phyloP scores from a whole-genome alignment of 257 asterid species.

The Pogostemon cablin region DNA sequence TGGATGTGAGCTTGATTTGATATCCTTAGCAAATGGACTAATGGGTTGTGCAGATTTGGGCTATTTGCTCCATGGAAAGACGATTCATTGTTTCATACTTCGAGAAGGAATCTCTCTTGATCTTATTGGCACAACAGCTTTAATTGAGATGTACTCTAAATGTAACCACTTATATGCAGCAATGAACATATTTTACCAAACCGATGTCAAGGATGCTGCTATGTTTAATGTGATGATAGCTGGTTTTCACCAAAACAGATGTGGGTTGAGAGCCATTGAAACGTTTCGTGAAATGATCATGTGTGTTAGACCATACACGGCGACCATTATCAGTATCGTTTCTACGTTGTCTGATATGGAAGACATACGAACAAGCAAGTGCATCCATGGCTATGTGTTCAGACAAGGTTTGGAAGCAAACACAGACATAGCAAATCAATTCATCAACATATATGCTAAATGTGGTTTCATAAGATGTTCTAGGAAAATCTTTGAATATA shows the following conservation, averaged over 20 bases:
- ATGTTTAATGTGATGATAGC: slow-evolving; percentile 56
- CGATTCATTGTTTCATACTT: slow-evolving; percentile 49
- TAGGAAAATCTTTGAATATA: slow-evolving; percentile 39
- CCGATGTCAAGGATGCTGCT: slow-evolving; percentile 45
- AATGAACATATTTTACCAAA: slow-evolving; percentile 34
- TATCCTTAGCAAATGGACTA: slow-evolving; percentile 55
- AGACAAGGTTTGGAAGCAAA: slow-evolving; percentile 46
- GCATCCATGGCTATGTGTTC: slow-evolving; percentile 50
- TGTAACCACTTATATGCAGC: slow-evolving; percentile 49
- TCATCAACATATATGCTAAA: slow-evolving; percentile 44
- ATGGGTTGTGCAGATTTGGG: slow-evolving; percentile 50
- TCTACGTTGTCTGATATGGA: slow-evolving; percentile 43
- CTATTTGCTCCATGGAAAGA: slow-evolving; percentile 48
- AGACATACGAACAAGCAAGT: slow-evolving; percentile 36
- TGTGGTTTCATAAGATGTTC: slow-evolving; percentile 41
- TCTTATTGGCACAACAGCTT: slow-evolving; percentile 53
- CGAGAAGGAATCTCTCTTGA: slow-evolving; percentile 46
- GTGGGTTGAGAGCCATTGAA: slow-evolving; percentile 38
- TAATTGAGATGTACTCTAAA: slow-evolving; percentile 59
- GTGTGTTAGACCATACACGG: slow-evolving; percentile 39
- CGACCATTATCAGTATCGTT: slow-evolving; percentile 49
- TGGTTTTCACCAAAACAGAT: slow-evolving; percentile 49
- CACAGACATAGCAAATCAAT: slow-evolving; percentile 47
- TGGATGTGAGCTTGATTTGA: slow-evolving; percentile 45
- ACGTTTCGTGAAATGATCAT: slow-evolving; percentile 43